Percentiles rank a stretch among this genome's conserved stretches.
Evolutionary conservation across 805 yeast genomes (phyloP).

Genomic region (Alloascoidea africana): DNA sequence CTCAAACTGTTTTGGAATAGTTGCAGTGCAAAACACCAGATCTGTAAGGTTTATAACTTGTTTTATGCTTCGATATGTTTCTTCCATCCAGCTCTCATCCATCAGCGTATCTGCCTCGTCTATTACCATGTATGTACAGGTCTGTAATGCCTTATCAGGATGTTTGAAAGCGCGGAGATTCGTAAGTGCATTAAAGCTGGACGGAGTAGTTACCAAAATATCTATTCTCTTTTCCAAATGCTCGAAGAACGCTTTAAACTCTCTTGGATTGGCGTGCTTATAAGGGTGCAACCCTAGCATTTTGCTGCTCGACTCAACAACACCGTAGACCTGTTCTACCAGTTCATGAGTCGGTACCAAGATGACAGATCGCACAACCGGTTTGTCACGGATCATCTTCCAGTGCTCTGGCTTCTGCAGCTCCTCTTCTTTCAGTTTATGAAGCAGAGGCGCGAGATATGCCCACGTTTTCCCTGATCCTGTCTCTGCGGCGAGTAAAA

Average conservation of each 20-base stretch:
- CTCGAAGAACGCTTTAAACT: constrained; percentile 33
- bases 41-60: constrained; percentile 39
- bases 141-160: constrained; percentile 17
- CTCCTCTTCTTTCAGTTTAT: constrained; percentile 49
- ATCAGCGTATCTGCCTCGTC: constrained; percentile 93
- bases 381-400: constrained; percentile 17
- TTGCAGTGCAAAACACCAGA: constrained; percentile 74
- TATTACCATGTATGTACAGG: constrained; percentile 49
- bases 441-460: constrained; percentile 62
- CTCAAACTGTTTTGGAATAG: constrained; percentile 70
- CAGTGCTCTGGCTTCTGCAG: constrained; percentile 20
- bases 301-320: constrained; percentile 18
- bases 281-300: constrained; percentile 28
- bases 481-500: constrained; percentile 87
- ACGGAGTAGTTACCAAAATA: constrained; percentile 76
- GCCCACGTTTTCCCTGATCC: constrained; percentile 97
- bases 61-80: constrained; percentile 41
- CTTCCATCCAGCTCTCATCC: constrained; percentile 63
- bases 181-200: constrained; percentile 33
- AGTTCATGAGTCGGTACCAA: constrained; percentile 83
- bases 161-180: constrained; percentile 19
- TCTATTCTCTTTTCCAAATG: constrained; percentile 41
- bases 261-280: constrained; percentile 38
- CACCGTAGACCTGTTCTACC: constrained; percentile 58
- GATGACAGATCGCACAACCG: constrained; percentile 54